phyloP scores from a whole-genome alignment of 495 filamentous ascomycete species.

The Penicillium alfredii region DNA sequence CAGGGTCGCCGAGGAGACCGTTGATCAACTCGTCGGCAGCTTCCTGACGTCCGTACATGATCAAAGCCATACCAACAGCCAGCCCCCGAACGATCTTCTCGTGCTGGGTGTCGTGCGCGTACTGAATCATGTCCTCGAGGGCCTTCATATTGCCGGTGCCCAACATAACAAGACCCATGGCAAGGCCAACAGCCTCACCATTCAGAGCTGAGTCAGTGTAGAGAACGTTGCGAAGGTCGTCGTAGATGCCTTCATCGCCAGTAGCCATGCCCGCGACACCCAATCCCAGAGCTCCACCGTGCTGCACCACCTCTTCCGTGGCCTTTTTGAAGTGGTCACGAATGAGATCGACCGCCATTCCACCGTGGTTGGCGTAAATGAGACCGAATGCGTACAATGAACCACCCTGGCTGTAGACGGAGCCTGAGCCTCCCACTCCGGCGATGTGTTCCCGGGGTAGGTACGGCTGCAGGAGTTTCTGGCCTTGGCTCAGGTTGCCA shows the following conservation, averaged over 20 bases:
- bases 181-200: slow-evolving; percentile 90
- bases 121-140: slow-evolving; percentile 91
- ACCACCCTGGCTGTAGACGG: slow-evolving; percentile 92
- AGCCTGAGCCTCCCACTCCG: slow-evolving; percentile 61
- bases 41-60: slow-evolving; percentile 97
- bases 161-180: slow-evolving; percentile 96
- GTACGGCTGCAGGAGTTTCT: slow-evolving; percentile 91
- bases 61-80: slow-evolving; percentile 93
- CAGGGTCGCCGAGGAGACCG: slow-evolving; percentile 86
- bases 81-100: slow-evolving; percentile 97
- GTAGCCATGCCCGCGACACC: slow-evolving; percentile 98
- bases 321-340: slow-evolving; percentile 79
- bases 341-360: slow-evolving; percentile 84
- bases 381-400: slow-evolving; percentile 92
- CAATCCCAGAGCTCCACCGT: slow-evolving; percentile 90
- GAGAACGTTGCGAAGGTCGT: slow-evolving; percentile 78
- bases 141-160: slow-evolving; percentile 90
- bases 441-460: slow-evolving; percentile 65
- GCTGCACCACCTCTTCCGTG: slow-evolving; percentile 90
- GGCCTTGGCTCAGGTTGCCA: slow-evolving; percentile 86
- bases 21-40: slow-evolving; percentile 91
- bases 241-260: slow-evolving; percentile 82
- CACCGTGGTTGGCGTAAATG: slow-evolving; percentile 97
- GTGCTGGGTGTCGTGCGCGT: slow-evolving; percentile 95
- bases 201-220: slow-evolving; percentile 93